These are phyloP conservation scores for Xylaria sp. DNA, from an alignment of 2,329 filamentous ascomycete genomes.

Conservation along the genomic window DNA sequence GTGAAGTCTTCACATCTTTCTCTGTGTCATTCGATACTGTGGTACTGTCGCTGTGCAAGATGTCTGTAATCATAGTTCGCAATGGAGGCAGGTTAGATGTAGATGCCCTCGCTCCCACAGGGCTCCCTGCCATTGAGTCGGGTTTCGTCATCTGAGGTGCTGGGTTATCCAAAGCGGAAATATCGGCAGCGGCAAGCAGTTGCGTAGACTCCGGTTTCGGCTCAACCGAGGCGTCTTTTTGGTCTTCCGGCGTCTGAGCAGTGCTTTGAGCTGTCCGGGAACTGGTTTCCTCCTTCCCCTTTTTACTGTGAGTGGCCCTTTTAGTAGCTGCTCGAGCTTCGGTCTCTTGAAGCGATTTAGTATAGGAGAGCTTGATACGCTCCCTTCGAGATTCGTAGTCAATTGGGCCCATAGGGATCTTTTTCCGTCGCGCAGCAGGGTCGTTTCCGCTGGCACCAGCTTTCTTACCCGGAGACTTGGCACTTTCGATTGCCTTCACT, in stretches of 20 bases:
- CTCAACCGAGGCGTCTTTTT: conserved; percentile 18
- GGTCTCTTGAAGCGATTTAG: conserved; percentile 71
- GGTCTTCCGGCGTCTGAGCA: conserved; percentile 35
- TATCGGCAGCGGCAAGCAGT: conserved; percentile 2
- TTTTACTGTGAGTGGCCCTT: conserved; percentile 50
- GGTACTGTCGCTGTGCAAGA: conserved; percentile 16
- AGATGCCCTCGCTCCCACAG: conserved; percentile 16
- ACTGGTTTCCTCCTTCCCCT: conserved; percentile 45
- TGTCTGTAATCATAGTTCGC: conserved; percentile 20
- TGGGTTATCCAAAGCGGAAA: conserved; percentile 4
- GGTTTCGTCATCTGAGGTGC: conserved; percentile 8
- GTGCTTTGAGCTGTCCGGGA: conserved; percentile 36
- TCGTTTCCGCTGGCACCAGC: conserved; percentile 37
- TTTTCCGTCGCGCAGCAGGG: conserved; percentile 40
- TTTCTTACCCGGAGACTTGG: conserved; percentile 38
- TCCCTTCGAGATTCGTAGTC: conserved; percentile 80
- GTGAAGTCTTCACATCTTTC: conserved; percentile 48
- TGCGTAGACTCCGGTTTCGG: conserved; percentile 5
- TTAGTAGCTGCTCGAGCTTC: conserved; percentile 51
- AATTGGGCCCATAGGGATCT: conserved; percentile 64
- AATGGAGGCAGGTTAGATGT: conserved; percentile 18
- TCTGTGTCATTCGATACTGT: background rate
- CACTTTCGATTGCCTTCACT: conserved; percentile 57
- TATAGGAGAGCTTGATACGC: conserved; percentile 79
- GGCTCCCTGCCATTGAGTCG: conserved; percentile 12